These are phyloP conservation scores for Tolypocladium sp. DNA, from an alignment of 2,329 filamentous ascomycete species.

Conservation along the genomic window DNA sequence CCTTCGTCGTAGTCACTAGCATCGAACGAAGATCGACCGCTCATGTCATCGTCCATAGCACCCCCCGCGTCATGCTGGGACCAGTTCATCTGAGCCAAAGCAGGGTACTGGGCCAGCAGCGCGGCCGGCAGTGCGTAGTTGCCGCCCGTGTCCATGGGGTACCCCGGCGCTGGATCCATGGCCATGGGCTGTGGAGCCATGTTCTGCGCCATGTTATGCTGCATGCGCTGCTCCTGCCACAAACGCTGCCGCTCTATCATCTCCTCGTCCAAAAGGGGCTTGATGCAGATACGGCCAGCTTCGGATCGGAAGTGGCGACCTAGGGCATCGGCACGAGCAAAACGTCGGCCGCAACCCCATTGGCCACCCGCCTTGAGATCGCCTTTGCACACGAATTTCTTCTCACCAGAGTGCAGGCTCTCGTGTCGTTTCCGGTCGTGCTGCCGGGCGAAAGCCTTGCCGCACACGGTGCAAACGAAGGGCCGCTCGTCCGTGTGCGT, in stretches of 20 bases:
- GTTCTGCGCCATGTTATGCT: slow-evolving; percentile 54
- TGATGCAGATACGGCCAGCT: slow-evolving; percentile 92
- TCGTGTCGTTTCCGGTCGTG: slow-evolving; percentile 97
- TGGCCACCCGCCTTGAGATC: slow-evolving; percentile 72
- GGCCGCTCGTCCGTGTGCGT: slow-evolving; percentile 96
- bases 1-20: slow-evolving; percentile 69
- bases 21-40: slow-evolving; percentile 73
- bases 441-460: slow-evolving; percentile 93
- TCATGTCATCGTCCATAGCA: slow-evolving; percentile 68
- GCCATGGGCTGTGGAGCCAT: slow-evolving; percentile 47
- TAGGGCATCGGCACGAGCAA: slow-evolving; percentile 89
- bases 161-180: slow-evolving; percentile 51
- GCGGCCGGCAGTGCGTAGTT: slow-evolving; percentile 74
- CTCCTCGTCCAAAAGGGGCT: slow-evolving; percentile 93
- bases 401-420: slow-evolving; percentile 90
- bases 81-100: slow-evolving; percentile 87
- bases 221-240: slow-evolving; percentile 64
- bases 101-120: slow-evolving; percentile 84
- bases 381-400: slow-evolving; percentile 96
- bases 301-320: slow-evolving; percentile 93
- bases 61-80: slow-evolving; percentile 53
- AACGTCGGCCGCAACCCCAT: slow-evolving; percentile 90
- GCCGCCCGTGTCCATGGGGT: slow-evolving; percentile 44
- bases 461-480: slow-evolving; percentile 93
- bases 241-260: slow-evolving; percentile 69